A percentile compares a stretch with the other conserved stretches of the same genome.
These are phyloP conservation scores for Aureobasidium uvarum DNA, from an alignment of 2,329 filamentous ascomycete genomes.

Conservation along the genomic window DNA sequence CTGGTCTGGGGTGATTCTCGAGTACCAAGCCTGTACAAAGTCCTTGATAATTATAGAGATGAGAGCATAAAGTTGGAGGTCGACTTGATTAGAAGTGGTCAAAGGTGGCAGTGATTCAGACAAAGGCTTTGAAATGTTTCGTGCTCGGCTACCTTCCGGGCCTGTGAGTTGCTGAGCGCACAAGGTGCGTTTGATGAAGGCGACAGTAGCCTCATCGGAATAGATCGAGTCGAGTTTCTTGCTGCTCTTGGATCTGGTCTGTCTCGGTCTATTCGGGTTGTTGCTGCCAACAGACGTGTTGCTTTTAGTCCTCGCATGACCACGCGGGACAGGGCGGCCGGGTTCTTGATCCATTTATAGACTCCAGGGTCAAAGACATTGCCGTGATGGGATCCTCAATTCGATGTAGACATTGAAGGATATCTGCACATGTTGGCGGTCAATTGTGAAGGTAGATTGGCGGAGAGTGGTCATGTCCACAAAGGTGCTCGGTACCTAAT, in stretches of 20 bases:
- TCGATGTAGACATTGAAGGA: background rate
- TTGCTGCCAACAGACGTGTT: constrained; percentile 10
- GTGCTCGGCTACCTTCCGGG: constrained; percentile 52
- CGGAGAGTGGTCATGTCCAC: constrained; percentile 6
- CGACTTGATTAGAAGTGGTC: constrained; percentile 91
- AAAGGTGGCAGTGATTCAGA: constrained; percentile 83
- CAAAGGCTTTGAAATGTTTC: constrained; percentile 64
- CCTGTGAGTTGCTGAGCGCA: constrained; percentile 63
- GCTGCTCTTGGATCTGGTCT: constrained; percentile 20
- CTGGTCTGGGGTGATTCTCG: constrained; percentile 85
- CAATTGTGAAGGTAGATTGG: background rate
- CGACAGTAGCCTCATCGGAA: constrained; percentile 74
- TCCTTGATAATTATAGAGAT: constrained; percentile 87
- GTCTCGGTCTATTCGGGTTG: constrained; percentile 41
- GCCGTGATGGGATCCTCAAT: background rate
- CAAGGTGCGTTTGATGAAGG: constrained; percentile 78
- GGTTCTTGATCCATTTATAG: constrained; percentile 17
- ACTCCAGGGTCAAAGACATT: background rate
- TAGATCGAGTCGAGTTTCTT: constrained; percentile 20
- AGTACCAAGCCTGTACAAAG: constrained; percentile 91
- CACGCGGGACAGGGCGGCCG: constrained; percentile 3
- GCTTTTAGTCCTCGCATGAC: constrained; percentile 23
- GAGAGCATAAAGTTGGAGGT: constrained; percentile 88
- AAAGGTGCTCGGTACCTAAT: constrained; percentile 10
- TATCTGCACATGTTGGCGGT: background rate